These are phyloP conservation scores for Cornus florida DNA, from an alignment of 148 eudicot genomes.

Conservation along the genomic window DNA sequence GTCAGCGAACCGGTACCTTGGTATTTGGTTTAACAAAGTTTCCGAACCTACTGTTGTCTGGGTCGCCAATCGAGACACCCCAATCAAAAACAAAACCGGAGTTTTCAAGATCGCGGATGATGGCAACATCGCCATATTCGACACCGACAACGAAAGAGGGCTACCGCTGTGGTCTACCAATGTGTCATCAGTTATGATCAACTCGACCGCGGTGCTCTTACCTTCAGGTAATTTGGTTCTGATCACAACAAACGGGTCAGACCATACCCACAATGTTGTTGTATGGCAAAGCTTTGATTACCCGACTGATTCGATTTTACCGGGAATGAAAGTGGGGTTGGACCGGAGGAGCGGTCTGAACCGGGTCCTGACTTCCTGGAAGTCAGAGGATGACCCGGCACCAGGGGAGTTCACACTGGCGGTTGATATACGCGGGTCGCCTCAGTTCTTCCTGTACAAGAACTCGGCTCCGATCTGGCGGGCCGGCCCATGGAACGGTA, in stretches of 20 bases:
- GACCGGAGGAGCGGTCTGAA: slow-evolving; percentile 15
- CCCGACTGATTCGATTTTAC: slow-evolving; percentile 21
- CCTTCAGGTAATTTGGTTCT: slow-evolving; percentile 44
- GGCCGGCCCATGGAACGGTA: slow-evolving; percentile 53
- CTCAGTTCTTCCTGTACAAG: slow-evolving; percentile 46
- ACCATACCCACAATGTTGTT: neutral
- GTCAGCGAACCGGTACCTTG: neutral
- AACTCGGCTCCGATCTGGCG: slow-evolving; percentile 33
- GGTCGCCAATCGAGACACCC: slow-evolving; percentile 56
- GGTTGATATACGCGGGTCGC: slow-evolving; percentile 36
- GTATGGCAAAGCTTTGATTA: slow-evolving; percentile 17
- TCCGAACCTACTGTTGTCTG: slow-evolving; percentile 38
- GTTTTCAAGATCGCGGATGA: slow-evolving; percentile 16
- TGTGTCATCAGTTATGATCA: neutral
- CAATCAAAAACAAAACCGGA: slow-evolving; percentile 22
- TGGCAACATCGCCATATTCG: slow-evolving; percentile 26
- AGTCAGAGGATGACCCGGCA: slow-evolving; percentile 40
- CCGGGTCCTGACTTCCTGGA: slow-evolving; percentile 50
- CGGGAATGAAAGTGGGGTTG: slow-evolving; percentile 24
- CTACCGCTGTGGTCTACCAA: slow-evolving; percentile 37
- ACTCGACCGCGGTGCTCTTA: slow-evolving; percentile 25
- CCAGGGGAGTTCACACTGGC: slow-evolving; percentile 31
- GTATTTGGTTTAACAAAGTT: slow-evolving; percentile 22
- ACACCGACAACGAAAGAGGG: neutral
- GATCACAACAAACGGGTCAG: slow-evolving; percentile 5